Base-by-base conservation (phyloP, 345 rosid species). In the Ricinus communis region DNA sequence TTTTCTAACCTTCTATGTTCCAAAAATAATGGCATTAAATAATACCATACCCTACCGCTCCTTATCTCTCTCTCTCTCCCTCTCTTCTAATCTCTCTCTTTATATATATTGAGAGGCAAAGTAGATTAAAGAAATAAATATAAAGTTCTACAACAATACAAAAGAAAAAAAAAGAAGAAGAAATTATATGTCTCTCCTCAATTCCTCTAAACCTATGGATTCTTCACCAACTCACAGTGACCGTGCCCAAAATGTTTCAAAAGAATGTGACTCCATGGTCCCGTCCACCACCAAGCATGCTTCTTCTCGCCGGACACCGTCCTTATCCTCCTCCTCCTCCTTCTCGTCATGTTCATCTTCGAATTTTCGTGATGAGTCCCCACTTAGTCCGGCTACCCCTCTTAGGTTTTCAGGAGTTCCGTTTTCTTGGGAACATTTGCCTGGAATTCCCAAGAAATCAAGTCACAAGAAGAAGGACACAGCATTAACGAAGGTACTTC, bases 361-460 rank as follows among this genome's bases (percentile, higher is more conserved):
- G 19, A n/a, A 53, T 25, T 79, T 83, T 43, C 71, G 71, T 52
- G 87, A 86, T 0, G 90, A 85, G 0, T 78, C 90, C 5, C 91
- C 88, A 11, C 70, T 77, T 12, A 74, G 86, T 54, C 90, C 94
- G 16, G 82, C 89, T 24, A 86, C 86, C 43, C 88, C 96, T 3
- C 85, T 83, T 40, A 80, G 84, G 22, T 73, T 83, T 52, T 79
- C 83, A n/a, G 97, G 97, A 4, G 86, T 90, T 15, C 98, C 98
- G 4, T 94, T 94, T 73, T 94, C 98, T 0, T 94, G 98, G 98
- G 98, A 94, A 60, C 83, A 85, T 3, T 75, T 85, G 13, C 98
- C 98, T 0, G 98, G 98, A 45, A 85, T 90, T 46, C 97, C 98
- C 5, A 94, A 94, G 83, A 89, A 82, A 49, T 79, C 74, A 25